Conservation (phyloP, 2,329 filamentous ascomycete species). For the Knoxdaviesia proteae region DNA sequence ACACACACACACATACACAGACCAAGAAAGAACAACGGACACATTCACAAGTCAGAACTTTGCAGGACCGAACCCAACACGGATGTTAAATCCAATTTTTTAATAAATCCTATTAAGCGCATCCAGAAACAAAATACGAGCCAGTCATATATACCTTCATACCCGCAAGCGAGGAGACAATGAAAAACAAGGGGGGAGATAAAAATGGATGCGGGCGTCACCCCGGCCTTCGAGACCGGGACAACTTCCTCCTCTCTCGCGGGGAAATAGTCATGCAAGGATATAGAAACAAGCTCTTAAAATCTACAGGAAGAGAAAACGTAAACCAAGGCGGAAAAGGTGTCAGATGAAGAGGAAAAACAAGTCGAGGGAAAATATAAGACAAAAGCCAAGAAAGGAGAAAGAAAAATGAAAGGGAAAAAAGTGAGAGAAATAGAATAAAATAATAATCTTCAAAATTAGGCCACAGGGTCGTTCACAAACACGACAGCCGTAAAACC, state of each 20-base stretch:
- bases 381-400: slow-evolving; percentile 2
- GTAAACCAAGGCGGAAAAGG: too few species aligned
- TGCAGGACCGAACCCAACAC: background rate
- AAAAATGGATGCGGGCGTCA: slow-evolving; percentile 4
- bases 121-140: slow-evolving; percentile 27
- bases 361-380: background rate
- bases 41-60: too few species aligned
- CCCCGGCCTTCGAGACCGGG: too few species aligned
- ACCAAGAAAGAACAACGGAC: too few species aligned
- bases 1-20: too few species aligned
- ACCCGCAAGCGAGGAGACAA: slow-evolving; percentile 8
- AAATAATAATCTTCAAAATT: background rate
- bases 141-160: slow-evolving; percentile 25
- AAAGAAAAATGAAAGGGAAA: slow-evolving; percentile 5
- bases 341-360: background rate
- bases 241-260: too few species aligned
- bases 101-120: slow-evolving; percentile 10
- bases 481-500: slow-evolving; percentile 1
- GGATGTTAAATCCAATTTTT: slow-evolving; percentile 6
- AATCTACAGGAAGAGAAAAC: background rate
- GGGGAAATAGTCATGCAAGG: too few species aligned
- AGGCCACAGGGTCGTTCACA: background rate
- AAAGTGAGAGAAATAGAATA: slow-evolving; percentile 2
- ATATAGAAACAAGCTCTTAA: slow-evolving; percentile 8
- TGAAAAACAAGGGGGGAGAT: slow-evolving; percentile 3